These are phyloP conservation scores for Halenospora varia DNA, from an alignment of 495 filamentous ascomycete genomes.

Conservation along the genomic window DNA sequence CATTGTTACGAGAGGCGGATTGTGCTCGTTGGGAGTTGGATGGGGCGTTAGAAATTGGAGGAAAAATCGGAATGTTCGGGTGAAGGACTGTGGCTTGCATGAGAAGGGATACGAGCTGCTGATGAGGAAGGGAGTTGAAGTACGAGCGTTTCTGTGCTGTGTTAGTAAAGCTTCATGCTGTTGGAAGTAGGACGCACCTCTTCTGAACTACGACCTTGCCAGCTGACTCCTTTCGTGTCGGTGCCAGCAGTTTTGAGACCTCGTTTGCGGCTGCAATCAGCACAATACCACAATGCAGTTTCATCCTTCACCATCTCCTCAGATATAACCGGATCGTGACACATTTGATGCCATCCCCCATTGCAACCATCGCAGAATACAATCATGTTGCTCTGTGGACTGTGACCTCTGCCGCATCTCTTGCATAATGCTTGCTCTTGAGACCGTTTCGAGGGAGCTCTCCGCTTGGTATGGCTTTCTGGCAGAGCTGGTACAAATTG, in stretches of 20 bases:
- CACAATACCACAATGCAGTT: conserved; percentile 73
- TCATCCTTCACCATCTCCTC: conserved; percentile 60
- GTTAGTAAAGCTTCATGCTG: conserved; percentile 1
- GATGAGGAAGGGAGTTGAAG: conserved; percentile 37
- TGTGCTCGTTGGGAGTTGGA: conserved; percentile 26
- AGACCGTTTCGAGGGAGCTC: conserved; percentile 43
- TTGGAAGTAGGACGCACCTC: conserved; percentile 30
- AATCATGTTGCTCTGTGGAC: conserved; percentile 74
- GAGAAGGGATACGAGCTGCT: conserved; percentile 42
- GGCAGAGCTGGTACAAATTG: conserved; percentile 60
- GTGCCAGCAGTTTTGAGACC: conserved; percentile 29
- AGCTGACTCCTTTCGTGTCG: conserved; percentile 35
- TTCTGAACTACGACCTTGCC: conserved; percentile 37
- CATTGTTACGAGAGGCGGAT: conserved; percentile 40
- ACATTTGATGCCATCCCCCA: conserved; percentile 82
- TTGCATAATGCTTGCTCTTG: conserved; percentile 60
- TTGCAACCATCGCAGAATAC: conserved; percentile 96
- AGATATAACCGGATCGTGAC: conserved; percentile 79
- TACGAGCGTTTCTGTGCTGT: conserved; percentile 41
- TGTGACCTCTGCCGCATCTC: conserved; percentile 73
- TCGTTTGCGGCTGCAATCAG: conserved; percentile 53
- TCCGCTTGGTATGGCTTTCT: conserved; percentile 35
- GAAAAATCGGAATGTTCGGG: conserved; percentile 37
- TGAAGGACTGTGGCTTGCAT: conserved; percentile 37
- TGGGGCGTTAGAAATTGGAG: conserved; percentile 28